A percentile compares a stretch with the other conserved stretches of the same genome.
Conservation (phyloP, 306 rosid species). For the Lathyrus oleraceus region DNA sequence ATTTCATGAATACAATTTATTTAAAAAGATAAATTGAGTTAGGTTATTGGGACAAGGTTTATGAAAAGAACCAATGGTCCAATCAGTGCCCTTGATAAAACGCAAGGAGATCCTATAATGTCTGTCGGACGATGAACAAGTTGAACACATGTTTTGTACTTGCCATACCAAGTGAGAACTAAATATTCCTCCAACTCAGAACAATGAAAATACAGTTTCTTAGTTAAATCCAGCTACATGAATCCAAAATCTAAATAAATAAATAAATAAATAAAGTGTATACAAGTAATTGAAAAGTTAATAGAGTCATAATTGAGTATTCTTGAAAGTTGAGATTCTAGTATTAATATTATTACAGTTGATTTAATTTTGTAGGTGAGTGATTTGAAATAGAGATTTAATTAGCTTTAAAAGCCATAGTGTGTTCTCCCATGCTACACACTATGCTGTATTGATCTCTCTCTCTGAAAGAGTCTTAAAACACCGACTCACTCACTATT, state of each 20-base stretch:
- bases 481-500: slow-evolving; percentile 58
- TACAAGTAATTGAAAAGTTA: background rate
- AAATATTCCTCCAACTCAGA: slow-evolving; percentile 23
- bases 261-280: background rate
- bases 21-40: background rate
- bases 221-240: background rate
- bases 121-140: slow-evolving; percentile 35
- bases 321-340: slow-evolving; percentile 35
- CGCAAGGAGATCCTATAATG: slow-evolving; percentile 31
- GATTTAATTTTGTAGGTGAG: slow-evolving; percentile 41
- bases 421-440: slow-evolving; percentile 26
- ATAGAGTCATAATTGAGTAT: slow-evolving; percentile 26
- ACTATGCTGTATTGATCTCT: slow-evolving; percentile 25
- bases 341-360: slow-evolving; percentile 28
- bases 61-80: slow-evolving; percentile 38
- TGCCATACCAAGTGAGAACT: slow-evolving; percentile 28
- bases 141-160: slow-evolving; percentile 26
- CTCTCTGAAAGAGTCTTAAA: slow-evolving; percentile 39
- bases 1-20: background rate
- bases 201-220: slow-evolving; percentile 18
- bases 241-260: slow-evolving; percentile 1
- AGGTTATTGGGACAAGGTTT: slow-evolving; percentile 5
- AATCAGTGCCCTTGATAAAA: slow-evolving; percentile 37
- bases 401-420: slow-evolving; percentile 50
- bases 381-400: slow-evolving; percentile 40